phyloP scores from a whole-genome alignment of 352 stramenopile genomes.

The Phytophthora rubi region DNA sequence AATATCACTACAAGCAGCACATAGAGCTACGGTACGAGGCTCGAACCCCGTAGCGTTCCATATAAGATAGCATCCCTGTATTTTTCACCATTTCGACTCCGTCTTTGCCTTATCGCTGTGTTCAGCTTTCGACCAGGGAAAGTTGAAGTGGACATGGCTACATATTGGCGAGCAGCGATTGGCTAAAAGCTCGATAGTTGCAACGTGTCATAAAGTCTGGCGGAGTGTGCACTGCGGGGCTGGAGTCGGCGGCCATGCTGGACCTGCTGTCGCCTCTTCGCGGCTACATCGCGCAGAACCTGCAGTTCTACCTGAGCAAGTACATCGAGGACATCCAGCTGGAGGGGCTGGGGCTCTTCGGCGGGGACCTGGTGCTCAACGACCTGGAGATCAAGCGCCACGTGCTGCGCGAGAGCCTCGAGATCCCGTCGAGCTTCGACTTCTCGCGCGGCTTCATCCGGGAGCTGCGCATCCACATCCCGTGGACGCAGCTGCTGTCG shows the following conservation, averaged over 20 bases:
- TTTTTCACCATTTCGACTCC: not conserved
- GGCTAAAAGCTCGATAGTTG: constrained; percentile 9
- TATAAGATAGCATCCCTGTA: constrained; percentile 22
- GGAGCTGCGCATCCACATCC: constrained; percentile 89
- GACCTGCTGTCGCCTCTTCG: constrained; percentile 87
- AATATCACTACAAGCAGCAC: not conserved
- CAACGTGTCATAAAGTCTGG: constrained; percentile 9
- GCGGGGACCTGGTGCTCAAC: constrained; percentile 87
- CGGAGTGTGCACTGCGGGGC: not conserved
- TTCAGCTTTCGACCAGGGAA: too few relatives aligned
- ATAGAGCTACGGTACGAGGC: constrained; percentile 12
- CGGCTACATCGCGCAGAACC: constrained; percentile 86
- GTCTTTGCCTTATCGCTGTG: too few relatives aligned
- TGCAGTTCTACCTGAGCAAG: constrained; percentile 91
- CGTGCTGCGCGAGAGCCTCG: constrained; percentile 84
- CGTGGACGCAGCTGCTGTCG: constrained; percentile 87
- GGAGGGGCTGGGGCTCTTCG: constrained; percentile 85
- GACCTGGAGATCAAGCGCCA: constrained; percentile 91
- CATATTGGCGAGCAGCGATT: constrained; percentile 3
- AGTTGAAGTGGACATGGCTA: too few relatives aligned
- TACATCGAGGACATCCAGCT: constrained; percentile 91
- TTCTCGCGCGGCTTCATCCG: constrained; percentile 88
- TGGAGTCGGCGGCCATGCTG: constrained; percentile 54
- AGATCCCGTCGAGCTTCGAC: constrained; percentile 88
- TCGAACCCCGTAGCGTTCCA: not conserved